Evolutionary conservation across 176 grass and related monocot genomes (phyloP).

Genomic region (Cocos nucifera): DNA sequence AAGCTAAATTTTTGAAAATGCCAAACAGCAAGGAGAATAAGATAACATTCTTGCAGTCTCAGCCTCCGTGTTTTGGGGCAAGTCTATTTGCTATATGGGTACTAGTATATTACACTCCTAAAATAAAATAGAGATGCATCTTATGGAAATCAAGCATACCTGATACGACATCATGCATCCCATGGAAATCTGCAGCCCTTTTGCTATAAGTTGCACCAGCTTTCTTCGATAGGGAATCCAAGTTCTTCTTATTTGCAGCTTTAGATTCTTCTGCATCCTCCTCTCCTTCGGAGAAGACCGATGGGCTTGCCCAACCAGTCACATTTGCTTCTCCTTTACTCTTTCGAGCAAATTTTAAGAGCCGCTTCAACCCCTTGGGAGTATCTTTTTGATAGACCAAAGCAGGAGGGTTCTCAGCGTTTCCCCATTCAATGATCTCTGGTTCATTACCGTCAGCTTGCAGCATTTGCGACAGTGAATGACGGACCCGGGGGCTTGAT

Average conservation of each 20-base stretch:
- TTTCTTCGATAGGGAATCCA: conserved; percentile 14
- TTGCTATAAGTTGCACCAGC: conserved; percentile 43
- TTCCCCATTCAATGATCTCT: conserved; percentile 97
- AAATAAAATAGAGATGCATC: too few species aligned
- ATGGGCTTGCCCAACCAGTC: conserved; percentile 64
- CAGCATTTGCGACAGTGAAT: conserved; percentile 98
- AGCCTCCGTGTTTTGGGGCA: too few species aligned
- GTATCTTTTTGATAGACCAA: conserved; percentile 96
- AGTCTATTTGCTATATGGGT: too few species aligned
- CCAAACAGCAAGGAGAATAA: too few species aligned
- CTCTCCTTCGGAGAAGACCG: conserved; percentile 88
- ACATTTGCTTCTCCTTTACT: conserved; percentile 68
- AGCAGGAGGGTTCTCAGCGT: conserved; percentile 95
- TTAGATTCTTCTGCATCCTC: conserved; percentile 79
- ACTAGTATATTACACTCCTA: too few species aligned
- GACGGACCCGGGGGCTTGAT: conserved; percentile 75
- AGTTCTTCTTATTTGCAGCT: conserved; percentile 32
- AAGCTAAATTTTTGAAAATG: too few species aligned
- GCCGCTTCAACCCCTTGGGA: conserved; percentile 97
- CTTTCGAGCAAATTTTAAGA: conserved; percentile 97
- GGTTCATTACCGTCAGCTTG: conserved; percentile 94
- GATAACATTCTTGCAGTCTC: too few species aligned
- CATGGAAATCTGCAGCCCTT: conserved; percentile 56
- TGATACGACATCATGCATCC: conserved; percentile 48
- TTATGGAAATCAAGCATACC: conserved; percentile 33